Evolutionary conservation across 768 basidiomycete species (phyloP).

Genomic region (Russula sp.): DNA sequence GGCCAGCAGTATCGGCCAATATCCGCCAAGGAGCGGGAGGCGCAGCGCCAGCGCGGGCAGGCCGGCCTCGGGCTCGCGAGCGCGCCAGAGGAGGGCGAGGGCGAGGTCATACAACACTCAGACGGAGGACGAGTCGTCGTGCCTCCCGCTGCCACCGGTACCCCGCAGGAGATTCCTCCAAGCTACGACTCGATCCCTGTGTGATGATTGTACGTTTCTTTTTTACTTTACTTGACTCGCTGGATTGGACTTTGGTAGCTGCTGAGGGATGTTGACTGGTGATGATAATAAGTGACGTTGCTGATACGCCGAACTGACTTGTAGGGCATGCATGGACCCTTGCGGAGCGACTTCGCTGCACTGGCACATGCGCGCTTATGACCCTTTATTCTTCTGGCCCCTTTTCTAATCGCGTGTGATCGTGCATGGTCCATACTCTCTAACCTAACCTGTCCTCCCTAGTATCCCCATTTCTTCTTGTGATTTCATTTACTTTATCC

Average conservation of each 20-base stretch:
- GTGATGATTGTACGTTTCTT: not conserved
- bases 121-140: conserved; percentile 27
- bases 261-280: not conserved
- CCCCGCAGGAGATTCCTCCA: conserved; percentile 29
- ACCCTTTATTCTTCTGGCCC: not conserved
- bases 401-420: not conserved
- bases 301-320: not conserved
- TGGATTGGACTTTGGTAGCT: not conserved
- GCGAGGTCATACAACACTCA: conserved; percentile 28
- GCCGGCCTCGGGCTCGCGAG: conserved; percentile 27
- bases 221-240: not conserved
- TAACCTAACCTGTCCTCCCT: not conserved
- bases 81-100: conserved; percentile 13
- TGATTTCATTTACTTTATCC: not conserved
- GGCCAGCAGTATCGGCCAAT: conserved; percentile 19
- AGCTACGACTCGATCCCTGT: conserved; percentile 31
- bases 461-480: not conserved
- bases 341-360: not conserved
- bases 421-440: not conserved
- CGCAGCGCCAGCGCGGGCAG: conserved; percentile 20
- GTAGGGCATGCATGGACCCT: not conserved
- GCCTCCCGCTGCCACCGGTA: conserved; percentile 8
- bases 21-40: conserved; percentile 31
- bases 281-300: not conserved
- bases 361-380: not conserved